Percentiles rank a stretch among this genome's conserved stretches.
Evolutionary conservation across 768 basidiomycete species (phyloP).

Genomic region (Brasilioporus rufonigricans): DNA sequence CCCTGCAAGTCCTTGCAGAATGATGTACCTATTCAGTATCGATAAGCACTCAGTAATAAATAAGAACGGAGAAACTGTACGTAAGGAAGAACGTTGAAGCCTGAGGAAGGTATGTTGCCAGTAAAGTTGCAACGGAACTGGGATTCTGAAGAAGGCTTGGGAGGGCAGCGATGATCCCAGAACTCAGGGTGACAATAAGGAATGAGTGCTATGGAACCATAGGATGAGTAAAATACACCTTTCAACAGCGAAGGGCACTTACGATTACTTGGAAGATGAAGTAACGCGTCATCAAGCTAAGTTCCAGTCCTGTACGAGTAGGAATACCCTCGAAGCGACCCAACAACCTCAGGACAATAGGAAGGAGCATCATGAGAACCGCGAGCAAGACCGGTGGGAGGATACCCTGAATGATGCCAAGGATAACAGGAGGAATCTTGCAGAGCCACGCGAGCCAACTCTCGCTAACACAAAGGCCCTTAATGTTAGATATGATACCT

Average conservation of each 20-base stretch:
- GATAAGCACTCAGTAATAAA: background rate
- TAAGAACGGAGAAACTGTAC: constrained; percentile 33
- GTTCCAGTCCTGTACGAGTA: constrained; percentile 75
- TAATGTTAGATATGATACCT: constrained; percentile 81
- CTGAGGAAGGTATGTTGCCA: constrained; percentile 77
- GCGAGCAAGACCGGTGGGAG: constrained; percentile 85
- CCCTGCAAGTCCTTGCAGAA: constrained; percentile 78
- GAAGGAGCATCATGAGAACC: constrained; percentile 89
- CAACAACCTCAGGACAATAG: constrained; percentile 74
- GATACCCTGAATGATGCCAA: constrained; percentile 88
- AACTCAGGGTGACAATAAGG: constrained; percentile 81
- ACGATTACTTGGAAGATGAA: constrained; percentile 93
- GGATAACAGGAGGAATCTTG: constrained; percentile 54
- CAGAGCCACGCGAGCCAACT: constrained; percentile 86
- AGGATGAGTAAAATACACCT: background rate
- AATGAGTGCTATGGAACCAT: constrained; percentile 73
- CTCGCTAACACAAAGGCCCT: constrained; percentile 59
- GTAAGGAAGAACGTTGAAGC: constrained; percentile 92
- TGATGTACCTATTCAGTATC: constrained; percentile 53
- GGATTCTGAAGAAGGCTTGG: constrained; percentile 65
- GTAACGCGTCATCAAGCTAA: constrained; percentile 88
- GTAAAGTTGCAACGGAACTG: constrained; percentile 58
- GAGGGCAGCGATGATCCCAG: constrained; percentile 78
- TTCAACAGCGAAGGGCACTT: constrained; percentile 32
- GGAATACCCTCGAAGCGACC: constrained; percentile 90